These are phyloP conservation scores for Dichotomopilus funicola DNA, from an alignment of 2,329 filamentous ascomycete genomes.

Conservation along the genomic window DNA sequence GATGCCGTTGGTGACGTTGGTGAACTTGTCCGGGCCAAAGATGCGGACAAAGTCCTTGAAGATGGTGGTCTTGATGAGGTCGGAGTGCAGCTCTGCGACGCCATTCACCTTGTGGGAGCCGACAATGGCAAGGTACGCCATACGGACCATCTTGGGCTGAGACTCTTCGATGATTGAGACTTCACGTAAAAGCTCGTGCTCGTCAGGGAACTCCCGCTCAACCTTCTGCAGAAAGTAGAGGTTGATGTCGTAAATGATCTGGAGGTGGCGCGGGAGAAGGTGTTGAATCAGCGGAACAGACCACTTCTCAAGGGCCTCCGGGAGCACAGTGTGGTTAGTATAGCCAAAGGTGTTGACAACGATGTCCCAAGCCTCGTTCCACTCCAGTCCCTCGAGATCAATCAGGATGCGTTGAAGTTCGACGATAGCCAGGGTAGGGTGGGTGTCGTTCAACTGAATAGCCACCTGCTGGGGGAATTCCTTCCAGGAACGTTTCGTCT, in stretches of 20 bases:
- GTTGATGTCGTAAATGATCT: constrained; percentile 99
- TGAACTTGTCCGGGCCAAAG: constrained; percentile 95
- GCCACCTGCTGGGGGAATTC: constrained; percentile 93
- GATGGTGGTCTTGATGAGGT: constrained; percentile 97
- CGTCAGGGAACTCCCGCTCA: constrained; percentile 83
- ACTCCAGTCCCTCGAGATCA: constrained; percentile 83
- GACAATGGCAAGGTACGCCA: constrained; percentile 92
- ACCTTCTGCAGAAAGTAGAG: constrained; percentile 85
- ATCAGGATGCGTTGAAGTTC: constrained; percentile 90
- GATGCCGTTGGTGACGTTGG: constrained; percentile 97
- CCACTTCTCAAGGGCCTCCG: constrained; percentile 98
- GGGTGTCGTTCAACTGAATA: constrained; percentile 96
- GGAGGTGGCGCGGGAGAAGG: constrained; percentile 84
- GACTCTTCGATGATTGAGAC: constrained; percentile 99
- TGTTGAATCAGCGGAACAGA: constrained; percentile 88
- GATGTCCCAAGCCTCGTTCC: constrained; percentile 87
- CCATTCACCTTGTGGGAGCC: constrained; percentile 99
- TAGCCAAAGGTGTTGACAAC: constrained; percentile 80
- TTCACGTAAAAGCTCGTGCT: constrained; percentile 74
- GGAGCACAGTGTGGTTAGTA: constrained; percentile 96
- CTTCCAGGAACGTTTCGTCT: constrained; percentile 82
- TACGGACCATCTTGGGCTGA: constrained; percentile 94
- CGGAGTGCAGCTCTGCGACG: constrained; percentile 94
- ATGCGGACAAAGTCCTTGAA: constrained; percentile 98
- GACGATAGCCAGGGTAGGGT: constrained; percentile 92